Evolutionary conservation across 2,329 filamentous ascomycete species (phyloP).

Genomic region (Xylaria sp.): DNA sequence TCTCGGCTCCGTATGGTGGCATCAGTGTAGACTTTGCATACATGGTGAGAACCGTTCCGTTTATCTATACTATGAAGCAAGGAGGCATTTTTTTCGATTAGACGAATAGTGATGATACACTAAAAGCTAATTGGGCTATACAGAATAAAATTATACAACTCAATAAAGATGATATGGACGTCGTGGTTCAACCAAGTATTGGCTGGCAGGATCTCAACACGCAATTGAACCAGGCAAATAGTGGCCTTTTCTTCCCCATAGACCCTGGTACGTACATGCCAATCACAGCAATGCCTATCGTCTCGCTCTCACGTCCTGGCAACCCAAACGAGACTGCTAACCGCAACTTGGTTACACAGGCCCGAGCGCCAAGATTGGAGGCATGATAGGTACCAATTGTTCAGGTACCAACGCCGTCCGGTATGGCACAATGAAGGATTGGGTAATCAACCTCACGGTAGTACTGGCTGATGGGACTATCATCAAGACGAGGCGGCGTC

Average conservation of each 20-base stretch:
- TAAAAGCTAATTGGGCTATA: conserved; percentile 1
- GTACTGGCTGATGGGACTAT: conserved; percentile 79
- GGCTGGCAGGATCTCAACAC: conserved; percentile 92
- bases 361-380: conserved; percentile 75
- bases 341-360: conserved; percentile 41
- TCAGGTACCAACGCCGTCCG: conserved; percentile 80
- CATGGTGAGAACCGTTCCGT: conserved; percentile 57
- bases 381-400: conserved; percentile 82
- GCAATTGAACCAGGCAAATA: conserved; percentile 67
- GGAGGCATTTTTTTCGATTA: neutral
- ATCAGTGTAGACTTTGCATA: conserved; percentile 87
- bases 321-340: conserved; percentile 47
- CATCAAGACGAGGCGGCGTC: conserved; percentile 79
- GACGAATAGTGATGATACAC: neutral
- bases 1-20: conserved; percentile 83
- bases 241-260: conserved; percentile 86
- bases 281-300: neutral
- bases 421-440: conserved; percentile 88
- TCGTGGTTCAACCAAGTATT: conserved; percentile 88
- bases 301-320: neutral
- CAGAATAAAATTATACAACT: conserved; percentile 74
- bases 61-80: neutral
- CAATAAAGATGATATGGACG: conserved; percentile 87
- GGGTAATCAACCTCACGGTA: conserved; percentile 82
- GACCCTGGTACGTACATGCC: conserved; percentile 66